phyloP scores from a whole-genome alignment of 345 rosid genomes.

The Tarenaya hassleriana region DNA sequence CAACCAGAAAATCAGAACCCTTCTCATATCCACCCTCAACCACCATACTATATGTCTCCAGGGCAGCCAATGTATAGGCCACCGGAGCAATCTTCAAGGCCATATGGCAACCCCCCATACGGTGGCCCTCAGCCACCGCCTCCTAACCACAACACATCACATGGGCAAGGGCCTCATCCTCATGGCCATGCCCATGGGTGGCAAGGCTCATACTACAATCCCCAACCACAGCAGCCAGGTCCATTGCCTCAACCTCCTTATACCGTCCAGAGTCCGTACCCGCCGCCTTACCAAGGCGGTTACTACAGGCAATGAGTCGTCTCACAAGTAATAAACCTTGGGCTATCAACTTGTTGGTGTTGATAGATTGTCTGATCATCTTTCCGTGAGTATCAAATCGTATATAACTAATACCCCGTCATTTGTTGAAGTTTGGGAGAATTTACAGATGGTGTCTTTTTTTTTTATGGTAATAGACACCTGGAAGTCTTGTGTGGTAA shows the following conservation, averaged over 20 bases:
- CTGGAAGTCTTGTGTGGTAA: too few species aligned
- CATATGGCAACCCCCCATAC: constrained; percentile 55
- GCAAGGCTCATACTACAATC: constrained; percentile 84
- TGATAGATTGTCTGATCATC: constrained; percentile 14
- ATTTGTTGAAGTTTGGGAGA: too few species aligned
- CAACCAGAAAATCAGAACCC: constrained; percentile 50
- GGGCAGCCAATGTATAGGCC: constrained; percentile 51
- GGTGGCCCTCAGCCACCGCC: constrained; percentile 44
- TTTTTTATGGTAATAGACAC: too few species aligned
- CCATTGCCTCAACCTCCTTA: constrained; percentile 81
- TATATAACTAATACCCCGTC: too few species aligned
- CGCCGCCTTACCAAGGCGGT: constrained; percentile 67
- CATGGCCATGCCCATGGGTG: constrained; percentile 81
- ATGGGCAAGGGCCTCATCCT: constrained; percentile 37
- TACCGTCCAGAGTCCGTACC: constrained; percentile 58
- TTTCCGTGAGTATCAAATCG: too few species aligned
- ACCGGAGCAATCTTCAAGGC: constrained; percentile 52
- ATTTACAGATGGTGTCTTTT: too few species aligned
- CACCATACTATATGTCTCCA: constrained; percentile 52
- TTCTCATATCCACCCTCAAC: constrained; percentile 42
- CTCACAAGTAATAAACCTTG: constrained; percentile 15
- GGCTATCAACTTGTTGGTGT: constrained; percentile 9
- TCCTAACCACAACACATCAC: constrained; percentile 48
- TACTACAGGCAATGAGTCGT: constrained; percentile 58
- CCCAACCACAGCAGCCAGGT: constrained; percentile 62